Base-by-base conservation (phyloP, 768 basidiomycete species). In the Termitomyces sp. region DNA sequence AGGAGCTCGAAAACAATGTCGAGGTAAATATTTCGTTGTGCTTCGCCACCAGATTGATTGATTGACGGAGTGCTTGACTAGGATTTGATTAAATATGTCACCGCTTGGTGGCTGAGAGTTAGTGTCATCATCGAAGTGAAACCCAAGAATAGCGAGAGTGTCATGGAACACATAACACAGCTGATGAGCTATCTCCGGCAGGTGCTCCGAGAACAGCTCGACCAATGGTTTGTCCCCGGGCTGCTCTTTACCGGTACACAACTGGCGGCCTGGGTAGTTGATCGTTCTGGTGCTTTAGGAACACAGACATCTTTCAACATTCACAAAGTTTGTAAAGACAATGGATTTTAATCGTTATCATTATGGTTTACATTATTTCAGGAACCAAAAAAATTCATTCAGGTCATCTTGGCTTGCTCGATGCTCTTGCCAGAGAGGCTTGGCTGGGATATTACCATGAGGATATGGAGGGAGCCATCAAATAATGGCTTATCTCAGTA, bases 51-150 rank as follows among this genome's bases (percentile, higher is more conserved):
- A 46, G 12, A 56, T 15, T 31, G 31, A 32, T 45, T 4, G 14
- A 25, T 25, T 25, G 20, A 25, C 20, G 20, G 20, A 25, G 15
- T n/a, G 37, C 15, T 53, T 53, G 8, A 5, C 32, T 17, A 53
- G 52, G 15, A 38, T 11, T 20, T 53, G 9, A 32, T 36, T n/a
- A 37, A 57, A 29, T 17, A 37, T 15, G 45, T 50, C 17, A 40
- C 12, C 31, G 59, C 46, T 2, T 65, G 60, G 60, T 65, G 63
- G 63, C 40, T 49, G 25, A 40, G 63, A 38, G 52, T 61, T 12
- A 56, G 55, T 40, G 47, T 53, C 20, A 46, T 61, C 12, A 48
- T 61, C 1, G 57, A 65, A 59, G 49, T 61, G 45, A 61, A 59
- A 42, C 34, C 32, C n/a, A n/a, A 45, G 15, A 36, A 43, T 14